Base-by-base conservation (phyloP, 805 yeast species). In the Myxozyma mucilagina region DNA sequence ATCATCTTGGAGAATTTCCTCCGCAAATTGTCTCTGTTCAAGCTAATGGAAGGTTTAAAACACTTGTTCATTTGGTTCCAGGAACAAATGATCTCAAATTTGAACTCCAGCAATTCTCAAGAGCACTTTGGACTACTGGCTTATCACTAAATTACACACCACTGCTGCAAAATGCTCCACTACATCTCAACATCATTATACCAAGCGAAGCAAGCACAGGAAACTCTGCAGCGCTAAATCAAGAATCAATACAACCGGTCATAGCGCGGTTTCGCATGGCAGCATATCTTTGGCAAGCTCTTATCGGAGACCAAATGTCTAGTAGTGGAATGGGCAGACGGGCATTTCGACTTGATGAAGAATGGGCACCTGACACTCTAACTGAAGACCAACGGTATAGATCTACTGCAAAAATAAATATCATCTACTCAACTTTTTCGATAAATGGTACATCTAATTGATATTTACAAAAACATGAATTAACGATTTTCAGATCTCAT, bases 281-380 rank as follows among this genome's bases (percentile, higher is more conserved):
- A 3, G 96, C 88, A 4, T 80, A 96, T 67, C 73, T 92, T 73
- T 89, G 90, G 96, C 93, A 90, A 69, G 96, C 97, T 0, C 91
- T 82, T 73, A 92, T 97, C 0, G 85, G 84, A 68, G 97, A 92
- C 67, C 97, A 91, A 71, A 90, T 93, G 96, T 73, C 84, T 56
- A 76, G 86, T 43, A 81, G 83, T 49, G 92, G 94, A 0, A 82
- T 89, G 70, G 96, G 97, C 10, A 82, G 85, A 65, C 77, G 97
- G 62, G 79, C 88, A 3, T 90, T 90, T 74, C 83, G 84, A 63
- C 87, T 90, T 65, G 85, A 79, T 1, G 96, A 92, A 68, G 89
- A 84, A 65, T 82, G 79, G 63, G 72, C 79, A 3, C 73, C 74
- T 14, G 84, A 84, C 57, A 82, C 93, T 0, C 74, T 83, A 3